A percentile compares a stretch with the other conserved stretches of the same genome.
These are phyloP conservation scores for Quercus tomentella DNA, from an alignment of 331 rosid species.

Conservation along the genomic window DNA sequence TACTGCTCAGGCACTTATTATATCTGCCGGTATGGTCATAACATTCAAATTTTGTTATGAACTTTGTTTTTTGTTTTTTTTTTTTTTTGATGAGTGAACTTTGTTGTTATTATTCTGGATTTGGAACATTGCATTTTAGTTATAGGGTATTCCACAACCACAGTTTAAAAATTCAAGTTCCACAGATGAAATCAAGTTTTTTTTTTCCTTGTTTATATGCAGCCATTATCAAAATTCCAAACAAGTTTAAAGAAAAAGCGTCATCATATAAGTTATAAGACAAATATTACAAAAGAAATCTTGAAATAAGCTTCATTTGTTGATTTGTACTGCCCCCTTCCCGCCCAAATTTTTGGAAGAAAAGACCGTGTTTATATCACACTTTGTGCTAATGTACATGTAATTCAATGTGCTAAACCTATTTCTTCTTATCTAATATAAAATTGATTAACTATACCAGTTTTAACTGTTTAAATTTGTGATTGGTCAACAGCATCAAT, in stretches of 20 bases:
- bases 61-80: neutral
- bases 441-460: neutral
- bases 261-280: neutral
- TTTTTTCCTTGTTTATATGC: neutral
- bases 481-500: conserved; percentile 62
- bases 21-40: conserved; percentile 58
- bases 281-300: neutral
- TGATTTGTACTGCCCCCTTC: neutral
- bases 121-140: neutral
- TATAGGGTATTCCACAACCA: neutral
- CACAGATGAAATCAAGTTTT: neutral
- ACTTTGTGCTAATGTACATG: conserved; percentile 1
- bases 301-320: neutral
- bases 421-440: neutral
- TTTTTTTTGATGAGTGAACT: too few relatives aligned
- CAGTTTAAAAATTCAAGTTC: neutral
- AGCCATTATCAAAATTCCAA: neutral
- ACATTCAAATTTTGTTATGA: too few relatives aligned
- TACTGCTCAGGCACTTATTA: conserved; percentile 92
- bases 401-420: neutral
- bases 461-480: conserved; percentile 2
- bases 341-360: neutral
- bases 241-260: neutral
- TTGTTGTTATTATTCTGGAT: neutral
- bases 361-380: neutral